Base-by-base conservation (phyloP, 805 yeast genomes). In the Ascoidea asiatica region DNA sequence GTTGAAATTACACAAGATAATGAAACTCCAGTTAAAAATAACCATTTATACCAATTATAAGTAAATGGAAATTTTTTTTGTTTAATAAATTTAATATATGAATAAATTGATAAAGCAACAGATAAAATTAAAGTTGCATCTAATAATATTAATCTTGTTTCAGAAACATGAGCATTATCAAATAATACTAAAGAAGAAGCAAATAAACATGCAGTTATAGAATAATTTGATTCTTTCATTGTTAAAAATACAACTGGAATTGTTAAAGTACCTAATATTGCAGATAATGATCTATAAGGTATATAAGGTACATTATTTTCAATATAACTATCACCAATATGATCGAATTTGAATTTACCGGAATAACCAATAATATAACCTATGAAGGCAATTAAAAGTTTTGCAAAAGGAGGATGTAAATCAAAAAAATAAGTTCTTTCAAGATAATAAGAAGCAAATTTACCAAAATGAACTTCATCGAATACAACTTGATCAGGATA, bases 361-460 rank as follows among this genome's bases (percentile, higher is more conserved):
- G 82, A 79, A 61, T 86, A 92, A 2, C 97, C 96, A 43, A 81
- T 77, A 20, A 92, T 55, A 70, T 81, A 87, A 39, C 98, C 99
- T 37, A 81, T 86, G 47, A 79, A 72, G 0, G 97, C 97, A 63
- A 90, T 86, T 52, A 89, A 69, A 60, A 92, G 70, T 61, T 92
- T 92, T 44, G 95, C 98, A 62, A 92, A 86, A 19, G 99, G 99
- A 7, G 99, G 99, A 64, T 92, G 99, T 43, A 92, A 77, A 64
- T 92, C 99, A 57, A 92, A 92, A 62, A 87, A 92, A 62, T 85
- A 92, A 0, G 95, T 49, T 43, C 52, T 40, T 39, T 48, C 44
- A 13, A 49, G 38, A 38, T 49, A 49, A 22, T 49, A 49, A 20
- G 50, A 47, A 6, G 50, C 52, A 44, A 49, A 49, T 37, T 49